Percentiles rank a stretch among this genome's conserved stretches.
Evolutionary conservation across 495 filamentous ascomycete species (phyloP).

Genomic region (Penicillium verhagenii): DNA sequence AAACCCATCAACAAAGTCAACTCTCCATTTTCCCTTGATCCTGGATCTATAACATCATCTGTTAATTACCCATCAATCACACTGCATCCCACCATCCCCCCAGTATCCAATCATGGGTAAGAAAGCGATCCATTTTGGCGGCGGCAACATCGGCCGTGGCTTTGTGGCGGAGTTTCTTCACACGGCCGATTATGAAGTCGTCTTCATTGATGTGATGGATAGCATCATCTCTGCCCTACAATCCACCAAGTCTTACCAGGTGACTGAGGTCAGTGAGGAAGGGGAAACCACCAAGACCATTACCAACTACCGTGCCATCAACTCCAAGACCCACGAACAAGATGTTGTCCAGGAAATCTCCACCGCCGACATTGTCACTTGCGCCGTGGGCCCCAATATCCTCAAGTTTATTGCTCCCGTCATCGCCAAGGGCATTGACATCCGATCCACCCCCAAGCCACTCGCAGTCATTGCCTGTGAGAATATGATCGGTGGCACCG

Average conservation of each 20-base stretch:
- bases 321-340: slow-evolving; percentile 77
- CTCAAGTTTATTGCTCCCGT: slow-evolving; percentile 93
- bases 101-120: slow-evolving; percentile 53
- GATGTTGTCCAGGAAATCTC: slow-evolving; percentile 83
- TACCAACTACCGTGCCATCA: slow-evolving; percentile 93
- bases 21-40: too few species aligned
- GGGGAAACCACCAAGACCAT: slow-evolving; percentile 79
- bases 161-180: slow-evolving; percentile 77
- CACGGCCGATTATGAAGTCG: slow-evolving; percentile 74
- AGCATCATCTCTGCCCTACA: slow-evolving; percentile 74
- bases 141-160: slow-evolving; percentile 82
- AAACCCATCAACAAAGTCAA: too few species aligned
- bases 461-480: slow-evolving; percentile 95
- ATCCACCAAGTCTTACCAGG: slow-evolving; percentile 71
- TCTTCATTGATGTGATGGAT: slow-evolving; percentile 93
- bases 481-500: slow-evolving; percentile 91
- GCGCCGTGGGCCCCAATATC: slow-evolving; percentile 93
- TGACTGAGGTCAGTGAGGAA: slow-evolving; percentile 87
- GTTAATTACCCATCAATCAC: too few species aligned
- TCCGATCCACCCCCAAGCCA: slow-evolving; percentile 66
- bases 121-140: slow-evolving; percentile 91
- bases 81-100: slow-evolving; percentile 4
- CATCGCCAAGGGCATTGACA: slow-evolving; percentile 86
- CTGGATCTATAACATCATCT: not conserved
- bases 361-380: slow-evolving; percentile 86